Conservation (phyloP, 2,329 filamentous ascomycete genomes). For the Aspergillus ochraceoroseus region DNA sequence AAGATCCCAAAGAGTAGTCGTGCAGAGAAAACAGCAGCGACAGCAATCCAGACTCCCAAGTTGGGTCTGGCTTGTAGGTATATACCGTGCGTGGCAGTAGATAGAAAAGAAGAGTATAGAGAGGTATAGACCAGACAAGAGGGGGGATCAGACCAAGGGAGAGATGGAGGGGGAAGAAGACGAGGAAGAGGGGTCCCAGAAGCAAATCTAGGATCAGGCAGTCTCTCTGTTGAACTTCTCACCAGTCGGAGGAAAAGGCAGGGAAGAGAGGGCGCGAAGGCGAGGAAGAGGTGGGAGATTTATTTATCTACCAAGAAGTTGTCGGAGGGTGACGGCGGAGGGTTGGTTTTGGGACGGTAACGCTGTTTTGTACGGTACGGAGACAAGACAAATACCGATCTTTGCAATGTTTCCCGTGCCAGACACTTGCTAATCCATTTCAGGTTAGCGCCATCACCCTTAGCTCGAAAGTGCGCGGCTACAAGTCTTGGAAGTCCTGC, state of each 20-base stretch:
- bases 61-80: neutral
- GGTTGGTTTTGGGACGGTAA: constrained; percentile 11
- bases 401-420: constrained; percentile 10
- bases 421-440: constrained; percentile 15
- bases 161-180: constrained; percentile 1
- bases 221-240: constrained; percentile 10
- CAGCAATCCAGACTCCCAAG: too few relatives aligned
- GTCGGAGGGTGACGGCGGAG: constrained; percentile 3
- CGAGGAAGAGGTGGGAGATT: constrained; percentile 13
- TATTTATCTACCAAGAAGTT: constrained; percentile 14
- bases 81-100: constrained; percentile 13
- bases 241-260: constrained; percentile 9
- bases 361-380: constrained; percentile 8
- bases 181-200: constrained; percentile 4
- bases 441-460: constrained; percentile 12
- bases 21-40: neutral
- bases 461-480: constrained; percentile 18
- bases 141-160: neutral
- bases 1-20: neutral
- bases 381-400: constrained; percentile 10
- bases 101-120: constrained; percentile 9
- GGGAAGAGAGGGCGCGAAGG: constrained; percentile 7
- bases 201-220: neutral
- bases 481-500: constrained; percentile 6
- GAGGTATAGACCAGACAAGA: constrained; percentile 4